Conservation (phyloP, 345 rosid genomes). For the Rhodomyrtus tomentosa region DNA sequence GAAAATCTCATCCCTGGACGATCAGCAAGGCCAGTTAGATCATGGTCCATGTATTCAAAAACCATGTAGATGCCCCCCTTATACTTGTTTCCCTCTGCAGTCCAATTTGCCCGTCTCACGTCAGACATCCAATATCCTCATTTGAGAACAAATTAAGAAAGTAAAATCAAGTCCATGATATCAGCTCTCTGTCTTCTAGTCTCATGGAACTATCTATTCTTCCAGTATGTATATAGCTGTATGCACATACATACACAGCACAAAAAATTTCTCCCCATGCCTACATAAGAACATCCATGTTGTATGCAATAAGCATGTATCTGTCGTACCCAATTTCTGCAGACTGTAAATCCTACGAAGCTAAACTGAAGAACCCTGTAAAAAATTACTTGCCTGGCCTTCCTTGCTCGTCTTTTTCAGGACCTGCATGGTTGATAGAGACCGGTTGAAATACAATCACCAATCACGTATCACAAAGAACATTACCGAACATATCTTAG, state of each 20-base stretch:
- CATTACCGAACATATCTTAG: background rate
- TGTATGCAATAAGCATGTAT: background rate
- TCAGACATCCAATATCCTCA: background rate
- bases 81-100: slow-evolving; percentile 79
- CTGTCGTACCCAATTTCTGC: background rate
- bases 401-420: slow-evolving; percentile 85
- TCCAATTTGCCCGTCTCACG: background rate
- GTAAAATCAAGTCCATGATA: background rate
- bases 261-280: background rate
- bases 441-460: background rate
- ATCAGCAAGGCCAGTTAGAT: slow-evolving; percentile 89
- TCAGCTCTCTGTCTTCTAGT: background rate
- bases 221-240: background rate
- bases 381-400: slow-evolving; percentile 49
- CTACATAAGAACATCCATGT: background rate
- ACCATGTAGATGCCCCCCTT: slow-evolving; percentile 97
- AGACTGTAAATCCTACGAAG: background rate
- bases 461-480: background rate
- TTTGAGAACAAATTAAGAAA: background rate
- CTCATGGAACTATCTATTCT: background rate
- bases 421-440: slow-evolving; percentile 28
- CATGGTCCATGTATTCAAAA: slow-evolving; percentile 98
- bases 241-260: background rate
- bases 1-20: slow-evolving; percentile 94
- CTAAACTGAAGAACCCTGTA: background rate